Conservation (phyloP, 108 stramenopile genomes). For the Pseudonitzschia multiseries region DNA sequence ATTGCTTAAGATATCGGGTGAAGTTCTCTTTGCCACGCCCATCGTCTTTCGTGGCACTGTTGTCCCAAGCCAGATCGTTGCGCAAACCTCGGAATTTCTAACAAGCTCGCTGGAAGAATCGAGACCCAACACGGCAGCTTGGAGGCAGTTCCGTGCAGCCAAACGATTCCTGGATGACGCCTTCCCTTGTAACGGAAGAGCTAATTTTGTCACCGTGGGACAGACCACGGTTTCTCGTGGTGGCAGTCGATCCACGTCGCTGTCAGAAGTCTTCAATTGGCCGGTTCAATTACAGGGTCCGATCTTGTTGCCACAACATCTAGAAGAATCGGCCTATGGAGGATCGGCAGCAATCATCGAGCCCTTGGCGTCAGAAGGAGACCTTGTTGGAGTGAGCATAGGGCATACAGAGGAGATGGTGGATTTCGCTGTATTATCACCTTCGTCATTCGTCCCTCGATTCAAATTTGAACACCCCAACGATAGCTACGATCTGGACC, state of each 20-base stretch:
- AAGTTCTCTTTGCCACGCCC: slow-evolving; percentile 62
- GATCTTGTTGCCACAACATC: slow-evolving; percentile 19
- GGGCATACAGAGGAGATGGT: slow-evolving; percentile 38
- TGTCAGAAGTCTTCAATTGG: slow-evolving; percentile 32
- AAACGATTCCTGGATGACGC: slow-evolving; percentile 42
- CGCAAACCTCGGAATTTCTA: slow-evolving; percentile 41
- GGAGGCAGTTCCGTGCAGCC: slow-evolving; percentile 42
- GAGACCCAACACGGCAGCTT: slow-evolving; percentile 20
- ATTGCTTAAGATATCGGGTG: slow-evolving; percentile 52
- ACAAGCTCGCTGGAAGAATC: slow-evolving; percentile 26
- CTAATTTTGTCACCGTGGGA: slow-evolving; percentile 25
- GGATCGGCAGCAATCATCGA: slow-evolving; percentile 40
- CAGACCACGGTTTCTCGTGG: slow-evolving; percentile 1
- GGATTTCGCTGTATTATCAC: slow-evolving; percentile 61
- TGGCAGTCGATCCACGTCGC: neutral
- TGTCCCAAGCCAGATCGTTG: slow-evolving; percentile 41
- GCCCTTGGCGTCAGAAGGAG: slow-evolving; percentile 34
- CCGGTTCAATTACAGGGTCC: slow-evolving; percentile 56
- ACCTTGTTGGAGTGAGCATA: slow-evolving; percentile 66
- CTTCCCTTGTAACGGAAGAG: slow-evolving; percentile 30
- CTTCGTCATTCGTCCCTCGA: slow-evolving; percentile 58
- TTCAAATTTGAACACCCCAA: slow-evolving; percentile 58
- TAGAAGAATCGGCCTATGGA: slow-evolving; percentile 29
- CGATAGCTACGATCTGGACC: slow-evolving; percentile 57
- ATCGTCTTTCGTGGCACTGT: slow-evolving; percentile 68